These are phyloP conservation scores for Mucor lusitanicus DNA, from an alignment of 371 early-diverging fungal species.

Conservation along the genomic window DNA sequence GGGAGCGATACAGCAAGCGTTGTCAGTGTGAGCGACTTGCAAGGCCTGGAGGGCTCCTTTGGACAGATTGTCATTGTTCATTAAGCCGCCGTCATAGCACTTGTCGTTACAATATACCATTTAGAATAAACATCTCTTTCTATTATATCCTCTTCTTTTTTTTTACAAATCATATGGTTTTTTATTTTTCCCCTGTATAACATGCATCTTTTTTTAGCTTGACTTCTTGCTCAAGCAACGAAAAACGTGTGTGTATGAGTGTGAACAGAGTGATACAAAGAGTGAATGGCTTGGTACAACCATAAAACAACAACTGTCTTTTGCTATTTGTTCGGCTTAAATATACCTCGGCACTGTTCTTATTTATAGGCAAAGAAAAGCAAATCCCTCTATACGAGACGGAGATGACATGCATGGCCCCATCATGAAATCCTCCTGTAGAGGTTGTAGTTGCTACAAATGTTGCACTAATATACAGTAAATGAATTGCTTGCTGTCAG, in stretches of 20 bases:
- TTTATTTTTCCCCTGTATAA: neutral
- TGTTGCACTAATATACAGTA: neutral
- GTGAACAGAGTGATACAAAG: neutral
- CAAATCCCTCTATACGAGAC: neutral
- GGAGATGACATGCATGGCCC: neutral
- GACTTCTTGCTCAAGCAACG: neutral
- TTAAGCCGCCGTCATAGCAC: conserved; percentile 7
- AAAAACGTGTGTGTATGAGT: neutral
- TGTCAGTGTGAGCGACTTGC: conserved; percentile 49
- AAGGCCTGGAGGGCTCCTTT: conserved; percentile 41
- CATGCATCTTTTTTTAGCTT: neutral
- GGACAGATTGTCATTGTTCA: conserved; percentile 53
- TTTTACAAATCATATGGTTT: neutral
- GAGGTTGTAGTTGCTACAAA: neutral
- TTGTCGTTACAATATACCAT: neutral
- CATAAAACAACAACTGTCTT: neutral
- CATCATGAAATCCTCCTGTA: neutral
- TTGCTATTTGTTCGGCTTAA: neutral
- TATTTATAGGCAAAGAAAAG: neutral
- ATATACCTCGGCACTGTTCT: neutral
- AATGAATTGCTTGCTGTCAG: neutral
- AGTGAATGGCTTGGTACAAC: neutral
- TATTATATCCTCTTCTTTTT: neutral
- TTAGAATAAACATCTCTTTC: neutral
- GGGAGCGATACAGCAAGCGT: conserved; percentile 49